Evolutionary conservation across 257 asterid genomes (phyloP), one percentile per base, ranked within the genome.

Genomic region (Petunia axillaris): DNA sequence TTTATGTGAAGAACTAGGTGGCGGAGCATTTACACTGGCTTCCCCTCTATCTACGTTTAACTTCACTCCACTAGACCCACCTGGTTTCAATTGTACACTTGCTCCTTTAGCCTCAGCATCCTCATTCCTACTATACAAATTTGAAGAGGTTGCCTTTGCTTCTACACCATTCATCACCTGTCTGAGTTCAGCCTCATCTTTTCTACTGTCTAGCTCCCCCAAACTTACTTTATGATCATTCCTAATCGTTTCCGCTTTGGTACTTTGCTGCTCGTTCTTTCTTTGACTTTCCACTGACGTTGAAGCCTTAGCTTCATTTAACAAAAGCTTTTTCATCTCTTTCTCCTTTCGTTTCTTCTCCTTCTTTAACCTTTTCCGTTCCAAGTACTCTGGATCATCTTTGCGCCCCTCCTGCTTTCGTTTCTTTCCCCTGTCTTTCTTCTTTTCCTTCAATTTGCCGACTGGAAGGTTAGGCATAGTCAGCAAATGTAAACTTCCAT

Each of bases 341-440:
- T 96, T 96, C 85, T 94, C 96, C 84, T 92, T 94, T 65, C 95
- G 87, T 82, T 90, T 95, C 92, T 91, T 93, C 83, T 93, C 98
- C 90, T 91, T 93, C 92, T 92, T 95, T 39, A 80, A 86, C 11
- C 93, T 85, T 89, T 88, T 93, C 48, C 48, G 78, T 82, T 93
- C 97, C 88, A 70, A 79, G 82, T 88, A 86, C 83, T 90, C 91
- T 0, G 93, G 92, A 79, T 91, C 93, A 39, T 84, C 87, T 46
- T 81, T 81, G 75, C 80, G 89, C 41, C 85, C 88, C 11, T 82
- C 83, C 73, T 66, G 85, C 67, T 90, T 89, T 6, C 94, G 86
- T 82, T 90, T 92, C 84, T 89, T 86, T 46, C 89, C 90, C 74
- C 85, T 89, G 25, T 88, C 91, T 74, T 86, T 87, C 50, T 85